Evolutionary conservation across 2,329 filamentous ascomycete genomes (phyloP).

Genomic region (Stemphylium beticola): DNA sequence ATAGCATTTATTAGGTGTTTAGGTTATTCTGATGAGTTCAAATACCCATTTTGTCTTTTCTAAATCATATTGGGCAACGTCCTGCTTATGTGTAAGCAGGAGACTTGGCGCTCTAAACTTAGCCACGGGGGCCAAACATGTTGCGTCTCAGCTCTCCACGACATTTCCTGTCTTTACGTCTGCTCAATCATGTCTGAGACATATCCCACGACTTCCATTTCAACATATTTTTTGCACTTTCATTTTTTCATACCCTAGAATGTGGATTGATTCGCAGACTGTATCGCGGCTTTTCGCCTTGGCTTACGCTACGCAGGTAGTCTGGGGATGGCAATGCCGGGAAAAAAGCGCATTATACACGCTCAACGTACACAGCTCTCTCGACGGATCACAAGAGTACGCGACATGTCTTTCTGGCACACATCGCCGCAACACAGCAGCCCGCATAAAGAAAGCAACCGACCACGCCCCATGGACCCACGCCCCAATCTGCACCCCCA

Average conservation of each 20-base stretch:
- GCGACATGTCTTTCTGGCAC: background rate
- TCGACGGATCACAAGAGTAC: constrained; percentile 14
- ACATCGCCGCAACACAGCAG: background rate
- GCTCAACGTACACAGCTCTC: constrained; percentile 19
- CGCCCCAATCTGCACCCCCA: constrained; percentile 33
- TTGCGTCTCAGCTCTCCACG: constrained; percentile 24
- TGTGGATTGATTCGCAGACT: background rate
- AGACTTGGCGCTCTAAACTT: constrained; percentile 19
- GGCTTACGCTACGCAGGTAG: background rate
- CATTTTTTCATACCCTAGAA: background rate
- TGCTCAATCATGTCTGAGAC: background rate
- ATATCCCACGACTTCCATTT: background rate
- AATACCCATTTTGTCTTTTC: constrained; percentile 21
- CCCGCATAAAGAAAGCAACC: background rate
- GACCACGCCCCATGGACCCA: constrained; percentile 33
- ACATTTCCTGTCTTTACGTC: background rate
- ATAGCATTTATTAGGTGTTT: constrained; percentile 35
- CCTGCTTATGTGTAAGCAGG: constrained; percentile 14
- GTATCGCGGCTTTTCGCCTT: background rate
- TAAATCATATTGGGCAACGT: background rate
- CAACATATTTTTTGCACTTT: background rate
- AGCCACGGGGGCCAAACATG: constrained; percentile 18
- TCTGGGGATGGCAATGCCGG: constrained; percentile 35
- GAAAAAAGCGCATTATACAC: constrained; percentile 24
- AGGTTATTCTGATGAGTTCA: constrained; percentile 28